A percentile compares a stretch with the other conserved stretches of the same genome.
Conservation (phyloP, 352 stramenopile genomes). For the Phytophthora chlamydospora region DNA sequence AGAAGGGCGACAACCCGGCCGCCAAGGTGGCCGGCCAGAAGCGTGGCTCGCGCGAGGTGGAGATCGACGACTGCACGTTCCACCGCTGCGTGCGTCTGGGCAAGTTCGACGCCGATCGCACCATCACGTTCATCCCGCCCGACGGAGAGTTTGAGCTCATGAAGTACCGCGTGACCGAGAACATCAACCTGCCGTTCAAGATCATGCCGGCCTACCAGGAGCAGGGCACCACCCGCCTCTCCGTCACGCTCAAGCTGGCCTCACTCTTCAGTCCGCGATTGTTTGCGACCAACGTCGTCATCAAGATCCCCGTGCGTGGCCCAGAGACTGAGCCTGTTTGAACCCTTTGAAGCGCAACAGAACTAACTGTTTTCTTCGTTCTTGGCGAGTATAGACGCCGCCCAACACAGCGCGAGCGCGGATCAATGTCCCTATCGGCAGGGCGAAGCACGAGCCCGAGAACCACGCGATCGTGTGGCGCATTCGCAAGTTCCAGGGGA, state of each 20-base stretch:
- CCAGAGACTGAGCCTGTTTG: neutral
- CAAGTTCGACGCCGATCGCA: slow-evolving; percentile 97
- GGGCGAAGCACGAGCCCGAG: slow-evolving; percentile 98
- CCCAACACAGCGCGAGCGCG: slow-evolving; percentile 96
- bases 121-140: slow-evolving; percentile 98
- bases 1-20: slow-evolving; percentile 84
- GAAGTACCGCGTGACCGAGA: slow-evolving; percentile 97
- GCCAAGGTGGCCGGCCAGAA: slow-evolving; percentile 75
- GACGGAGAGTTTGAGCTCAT: slow-evolving; percentile 99
- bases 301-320: slow-evolving; percentile 90
- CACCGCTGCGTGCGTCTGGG: slow-evolving; percentile 97
- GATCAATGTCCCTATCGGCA: slow-evolving; percentile 95
- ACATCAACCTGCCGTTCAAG: slow-evolving; percentile 98
- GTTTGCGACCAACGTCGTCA: slow-evolving; percentile 97
- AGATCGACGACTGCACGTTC: slow-evolving; percentile 99
- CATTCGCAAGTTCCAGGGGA: slow-evolving; percentile 97
- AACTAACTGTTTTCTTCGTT: neutral
- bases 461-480: slow-evolving; percentile 98
- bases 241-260: slow-evolving; percentile 83
- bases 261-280: slow-evolving; percentile 97
- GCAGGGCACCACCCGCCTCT: slow-evolving; percentile 84
- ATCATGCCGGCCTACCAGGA: slow-evolving; percentile 98
- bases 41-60: slow-evolving; percentile 74
- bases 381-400: slow-evolving; percentile 51
- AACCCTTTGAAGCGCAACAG: neutral